Base-by-base conservation (phyloP, 2,329 filamentous ascomycete species). In the Dactylonectria macrodidyma region DNA sequence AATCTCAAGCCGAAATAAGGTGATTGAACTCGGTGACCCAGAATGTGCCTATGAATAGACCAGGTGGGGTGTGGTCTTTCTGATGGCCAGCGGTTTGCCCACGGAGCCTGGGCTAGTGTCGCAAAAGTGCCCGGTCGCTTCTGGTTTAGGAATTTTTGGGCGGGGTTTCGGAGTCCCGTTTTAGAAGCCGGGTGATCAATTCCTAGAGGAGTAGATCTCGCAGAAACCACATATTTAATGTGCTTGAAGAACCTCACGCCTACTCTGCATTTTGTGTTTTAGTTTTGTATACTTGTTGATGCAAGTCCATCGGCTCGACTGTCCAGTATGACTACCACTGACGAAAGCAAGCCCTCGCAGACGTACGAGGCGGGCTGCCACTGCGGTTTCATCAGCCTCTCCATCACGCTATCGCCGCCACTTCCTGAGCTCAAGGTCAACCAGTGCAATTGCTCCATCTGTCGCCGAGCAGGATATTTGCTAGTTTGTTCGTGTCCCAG, bases 381-480 rank as follows among this genome's bases (percentile, higher is more conserved):
- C 74, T 89, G 87, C 76, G 86, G 86, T 51, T 82, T 82, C 60
- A 81, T 89, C 66, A 78, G 82, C 66, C 85, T 87, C 72, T 80
- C 81, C 14, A 79, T 87, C 33, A 83, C 81, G 22, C 80, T 89
- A 51, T 84, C 83, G 34, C 85, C 86, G 26, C 82, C 85, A 30
- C 79, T 88, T 33, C 79, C 82, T 4, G 77, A 84, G 69, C 79
- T 84, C 69, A 77, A 81, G 66, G 81, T 87, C 4, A 54, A 84
- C n/a, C 74, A 82, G 22, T 89, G 87, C 80, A 87, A 84, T 73
- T 89, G 87, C 76, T 88, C 86, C 41, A 84, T 85, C 65, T 89
- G 87, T 73, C 75, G 78, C 1, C 81, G 84, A n/a, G 81, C 84
- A 41, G 87, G 87, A 0, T 87, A 88, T 66, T 78, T 88, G 26